These are phyloP conservation scores for Rhizopogon vinicolor DNA, from an alignment of 768 basidiomycete species.

Conservation along the genomic window DNA sequence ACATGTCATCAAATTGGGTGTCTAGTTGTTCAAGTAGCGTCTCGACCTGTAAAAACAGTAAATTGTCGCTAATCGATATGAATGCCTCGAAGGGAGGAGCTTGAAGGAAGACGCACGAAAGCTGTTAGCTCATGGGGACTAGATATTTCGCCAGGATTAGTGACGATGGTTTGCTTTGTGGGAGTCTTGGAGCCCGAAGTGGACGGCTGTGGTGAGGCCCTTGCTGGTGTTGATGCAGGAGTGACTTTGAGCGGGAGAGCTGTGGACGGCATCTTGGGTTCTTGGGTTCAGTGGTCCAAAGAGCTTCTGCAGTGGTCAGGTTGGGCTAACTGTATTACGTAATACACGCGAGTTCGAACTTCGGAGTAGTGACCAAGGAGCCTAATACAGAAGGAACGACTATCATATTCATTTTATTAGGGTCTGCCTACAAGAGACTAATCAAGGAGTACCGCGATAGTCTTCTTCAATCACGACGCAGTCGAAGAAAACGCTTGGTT, in stretches of 20 bases:
- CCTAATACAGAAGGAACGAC: no score
- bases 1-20: constrained; percentile 90
- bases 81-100: not conserved
- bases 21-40: constrained; percentile 86
- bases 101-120: constrained; percentile 58
- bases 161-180: constrained; percentile 35
- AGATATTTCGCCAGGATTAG: constrained; percentile 63
- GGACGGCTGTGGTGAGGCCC: constrained; percentile 18
- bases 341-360: not conserved
- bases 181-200: constrained; percentile 35
- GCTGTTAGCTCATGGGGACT: constrained; percentile 93
- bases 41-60: constrained; percentile 59
- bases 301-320: not conserved
- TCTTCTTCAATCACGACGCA: no score
- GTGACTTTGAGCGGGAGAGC: constrained; percentile 67
- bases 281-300: not conserved
- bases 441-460: no score
- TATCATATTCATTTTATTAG: no score
- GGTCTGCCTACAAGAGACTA: no score
- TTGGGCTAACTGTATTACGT: not conserved
- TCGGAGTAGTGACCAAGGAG: no score
- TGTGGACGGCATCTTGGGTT: constrained; percentile 36
- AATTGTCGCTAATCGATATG: not conserved
- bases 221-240: constrained; percentile 50
- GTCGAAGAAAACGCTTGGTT: no score